These are phyloP conservation scores for Amanita thiersii DNA, from an alignment of 768 basidiomycete species.

Conservation along the genomic window DNA sequence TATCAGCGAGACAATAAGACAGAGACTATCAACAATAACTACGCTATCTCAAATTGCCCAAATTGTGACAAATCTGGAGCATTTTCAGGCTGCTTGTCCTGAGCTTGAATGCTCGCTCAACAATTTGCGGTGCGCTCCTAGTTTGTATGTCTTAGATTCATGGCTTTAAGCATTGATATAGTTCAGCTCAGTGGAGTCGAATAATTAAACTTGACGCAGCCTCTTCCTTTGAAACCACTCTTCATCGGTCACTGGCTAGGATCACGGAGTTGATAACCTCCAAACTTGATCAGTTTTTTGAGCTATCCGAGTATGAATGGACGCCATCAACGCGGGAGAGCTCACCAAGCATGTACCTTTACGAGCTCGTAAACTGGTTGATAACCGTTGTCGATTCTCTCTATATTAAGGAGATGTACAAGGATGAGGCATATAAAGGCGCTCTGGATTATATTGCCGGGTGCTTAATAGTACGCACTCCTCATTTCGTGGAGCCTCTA, in stretches of 20 bases:
- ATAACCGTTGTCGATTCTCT: constrained; percentile 92
- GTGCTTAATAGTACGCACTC: constrained; percentile 69
- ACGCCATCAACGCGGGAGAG: constrained; percentile 62
- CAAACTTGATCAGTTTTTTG: constrained; percentile 95
- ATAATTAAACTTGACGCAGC: constrained; percentile 61
- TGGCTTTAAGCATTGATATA: constrained; percentile 19
- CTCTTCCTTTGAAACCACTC: constrained; percentile 59
- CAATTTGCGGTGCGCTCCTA: constrained; percentile 54
- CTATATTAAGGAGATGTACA: constrained; percentile 75
- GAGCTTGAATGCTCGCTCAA: constrained; percentile 84
- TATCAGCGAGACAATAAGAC: constrained; percentile 69
- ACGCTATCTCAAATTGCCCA: constrained; percentile 89
- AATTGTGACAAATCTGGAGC: constrained; percentile 87
- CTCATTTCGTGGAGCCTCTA: background rate
- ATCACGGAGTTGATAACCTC: constrained; percentile 79
- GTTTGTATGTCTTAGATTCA: background rate
- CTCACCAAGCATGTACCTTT: constrained; percentile 88
- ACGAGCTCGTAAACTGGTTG: constrained; percentile 94
- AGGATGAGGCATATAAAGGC: constrained; percentile 82
- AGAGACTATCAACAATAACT: constrained; percentile 64
- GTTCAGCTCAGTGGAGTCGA: constrained; percentile 79
- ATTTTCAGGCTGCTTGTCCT: constrained; percentile 77
- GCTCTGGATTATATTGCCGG: constrained; percentile 86
- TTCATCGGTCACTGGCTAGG: constrained; percentile 61
- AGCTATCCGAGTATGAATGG: constrained; percentile 94